phyloP scores from a whole-genome alignment of 176 grass and related monocot genomes.

The Pharus latifolius region DNA sequence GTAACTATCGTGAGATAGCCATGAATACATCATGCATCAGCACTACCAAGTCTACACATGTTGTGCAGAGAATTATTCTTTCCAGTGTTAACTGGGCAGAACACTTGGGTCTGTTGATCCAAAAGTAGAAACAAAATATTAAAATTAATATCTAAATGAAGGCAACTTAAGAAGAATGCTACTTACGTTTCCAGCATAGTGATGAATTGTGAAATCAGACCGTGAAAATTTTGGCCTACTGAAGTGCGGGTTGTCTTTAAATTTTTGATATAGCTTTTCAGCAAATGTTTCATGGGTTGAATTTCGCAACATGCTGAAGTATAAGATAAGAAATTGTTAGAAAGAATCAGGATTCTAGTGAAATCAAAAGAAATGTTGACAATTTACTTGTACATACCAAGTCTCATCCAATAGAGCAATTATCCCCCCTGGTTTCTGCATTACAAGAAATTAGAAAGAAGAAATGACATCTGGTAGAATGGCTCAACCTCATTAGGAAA shows the following conservation, averaged over 20 bases:
- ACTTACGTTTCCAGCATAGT: slow-evolving; percentile 99
- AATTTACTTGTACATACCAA: slow-evolving; percentile 44
- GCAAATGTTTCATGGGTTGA: slow-evolving; percentile 95
- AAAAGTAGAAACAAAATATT: background rate
- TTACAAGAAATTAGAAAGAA: slow-evolving; percentile 24
- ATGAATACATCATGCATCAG: background rate
- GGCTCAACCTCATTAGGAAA: background rate
- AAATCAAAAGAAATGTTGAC: background rate
- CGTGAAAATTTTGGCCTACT: slow-evolving; percentile 93
- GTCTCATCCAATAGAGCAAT: slow-evolving; percentile 96
- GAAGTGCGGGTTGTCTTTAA: slow-evolving; percentile 62
- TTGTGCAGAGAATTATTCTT: background rate
- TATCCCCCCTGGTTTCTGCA: slow-evolving; percentile 96
- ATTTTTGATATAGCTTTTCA: slow-evolving; percentile 90
- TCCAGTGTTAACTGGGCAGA: background rate
- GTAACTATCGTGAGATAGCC: too few relatives aligned
- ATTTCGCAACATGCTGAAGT: slow-evolving; percentile 82
- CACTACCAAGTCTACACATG: background rate
- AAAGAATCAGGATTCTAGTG: background rate
- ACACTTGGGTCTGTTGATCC: background rate
- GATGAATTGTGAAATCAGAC: slow-evolving; percentile 75
- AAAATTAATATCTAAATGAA: background rate
- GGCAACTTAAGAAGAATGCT: slow-evolving; percentile 16
- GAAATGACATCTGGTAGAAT: slow-evolving; percentile 18
- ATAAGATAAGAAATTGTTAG: slow-evolving; percentile 16